Conservation (phyloP, 306 rosid species). For the Citrullus colocynthis region DNA sequence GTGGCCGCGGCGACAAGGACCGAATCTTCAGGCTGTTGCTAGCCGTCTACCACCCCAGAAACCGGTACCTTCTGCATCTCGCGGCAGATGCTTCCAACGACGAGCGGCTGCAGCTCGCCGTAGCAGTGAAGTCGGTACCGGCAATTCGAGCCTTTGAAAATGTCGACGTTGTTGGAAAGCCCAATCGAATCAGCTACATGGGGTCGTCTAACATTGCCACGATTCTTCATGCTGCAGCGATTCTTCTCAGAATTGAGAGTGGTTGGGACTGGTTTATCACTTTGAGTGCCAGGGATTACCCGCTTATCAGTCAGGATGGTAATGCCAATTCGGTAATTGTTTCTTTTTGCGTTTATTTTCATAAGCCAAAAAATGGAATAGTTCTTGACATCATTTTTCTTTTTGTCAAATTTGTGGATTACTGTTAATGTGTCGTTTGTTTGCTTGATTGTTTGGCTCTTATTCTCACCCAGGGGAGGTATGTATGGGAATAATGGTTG, state of each 20-base stretch:
- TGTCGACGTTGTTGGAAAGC: constrained; percentile 72
- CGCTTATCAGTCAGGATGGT: constrained; percentile 93
- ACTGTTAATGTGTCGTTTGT: neutral
- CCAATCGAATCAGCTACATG: constrained; percentile 68
- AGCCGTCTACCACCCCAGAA: constrained; percentile 88
- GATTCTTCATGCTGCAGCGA: constrained; percentile 64
- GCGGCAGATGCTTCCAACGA: constrained; percentile 52
- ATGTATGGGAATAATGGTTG: neutral
- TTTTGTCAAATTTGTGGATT: neutral
- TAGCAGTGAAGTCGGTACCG: constrained; percentile 37
- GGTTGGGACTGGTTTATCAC: constrained; percentile 91
- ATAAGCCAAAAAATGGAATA: neutral
- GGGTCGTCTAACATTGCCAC: constrained; percentile 73
- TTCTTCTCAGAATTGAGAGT: constrained; percentile 55
- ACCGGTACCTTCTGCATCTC: constrained; percentile 67
- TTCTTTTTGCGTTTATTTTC: neutral
- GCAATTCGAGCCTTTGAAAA: constrained; percentile 73
- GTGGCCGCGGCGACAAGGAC: constrained; percentile 50
- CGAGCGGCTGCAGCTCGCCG: constrained; percentile 40
- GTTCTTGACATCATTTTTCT: neutral
- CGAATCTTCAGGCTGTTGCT: constrained; percentile 72
- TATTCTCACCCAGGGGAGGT: neutral
- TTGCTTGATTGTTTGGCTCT: neutral
- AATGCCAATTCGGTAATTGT: constrained; percentile 33
- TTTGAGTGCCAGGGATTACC: constrained; percentile 77